Base-by-base conservation (phyloP, 352 stramenopile species). In the Pythium volutum region DNA sequence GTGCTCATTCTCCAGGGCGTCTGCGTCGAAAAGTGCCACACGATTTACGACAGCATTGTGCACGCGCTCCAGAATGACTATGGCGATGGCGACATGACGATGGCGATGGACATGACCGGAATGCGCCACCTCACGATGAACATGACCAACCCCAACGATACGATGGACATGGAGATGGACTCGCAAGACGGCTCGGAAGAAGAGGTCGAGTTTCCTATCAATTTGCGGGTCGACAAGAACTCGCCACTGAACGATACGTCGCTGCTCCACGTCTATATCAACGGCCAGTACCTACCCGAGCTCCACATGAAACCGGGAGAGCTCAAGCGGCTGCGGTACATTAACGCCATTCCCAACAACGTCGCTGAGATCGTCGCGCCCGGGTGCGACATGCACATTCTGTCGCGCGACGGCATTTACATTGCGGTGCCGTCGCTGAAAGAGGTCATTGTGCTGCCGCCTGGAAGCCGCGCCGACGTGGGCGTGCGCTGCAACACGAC, bases 271-370 rank as follows among this genome's bases (percentile, higher is more conserved):
- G 74, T 88, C 47, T 88, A 83, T 47, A 78, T 91, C 34, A 93
- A 93, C 55, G 84, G 79, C 7, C 79, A 88, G 55, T 91, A 89
- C 57, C 59, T 88, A 26, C 84, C 84, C 3, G 71, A 71, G 22
- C 16, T 93, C 22, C 65, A 85, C 54, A 69, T 91, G 53, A 64
- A 65, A 10, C 64, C 74, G 0, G 69, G 71, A 1, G 76, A 86
- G 59, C 75, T 86, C 70, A 90, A 87, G 64, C 84, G 84, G 8
- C 48, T 91, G 27, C 74, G 84, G 10, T 82, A 80, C 55, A 60
- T 93, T 34, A 93, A 93, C 55, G 81, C 84, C 22, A 88, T 93
- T 53, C 76, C 84, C n/a, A 93, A 93, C 58, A 91, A 88, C 67
- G 76, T 91, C 10, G 76, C 73, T 7, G 84, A 93, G 64, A 59